Base-by-base conservation (phyloP, 495 filamentous ascomycete genomes). In the Pyrenula massariospora region DNA sequence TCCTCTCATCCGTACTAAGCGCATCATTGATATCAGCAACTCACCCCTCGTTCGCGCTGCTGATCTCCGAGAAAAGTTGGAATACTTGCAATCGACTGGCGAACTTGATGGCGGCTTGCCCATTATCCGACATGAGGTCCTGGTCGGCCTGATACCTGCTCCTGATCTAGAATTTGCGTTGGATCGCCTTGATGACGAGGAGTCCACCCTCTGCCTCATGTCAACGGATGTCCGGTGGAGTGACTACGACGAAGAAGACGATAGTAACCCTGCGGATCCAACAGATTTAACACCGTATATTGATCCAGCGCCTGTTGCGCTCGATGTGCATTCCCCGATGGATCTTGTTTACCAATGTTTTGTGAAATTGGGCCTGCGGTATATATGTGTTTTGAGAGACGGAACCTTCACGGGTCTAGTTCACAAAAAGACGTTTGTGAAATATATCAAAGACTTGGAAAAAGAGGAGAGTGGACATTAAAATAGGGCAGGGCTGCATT, bases 291-390 rank as follows among this genome's bases (percentile, higher is more conserved):
- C 88, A 10, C 83, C 79, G 0, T 96, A 83, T 65, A 95, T 98
- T 70, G 93, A 98, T 68, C 89, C 89, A 2, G 86, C 92, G 22
- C 93, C 93, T 1, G 75, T 98, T 15, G 82, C 91, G 5, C 73
- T 98, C 22, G 93, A 97, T 65, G 85, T 94, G 24, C 81, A 86
- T 63, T 91, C 86, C 1, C 90, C 93, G 1, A 93, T 98, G 77
- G 92, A 98, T 67, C 67, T 97, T 54, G 93, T 96, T 47, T 96
- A 95, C 60, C 92, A 98, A 66, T 95, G 89, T 62, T 98, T 97
- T 71, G 89, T 89, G 49, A 98, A 98, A 68, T 73, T 98, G 19
- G 93, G 93, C 1, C 67, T 98, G 58, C 77, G 93, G 56, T 97
- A 96, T 68, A 84, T 98, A 49, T 97, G 93, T 70, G 91, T 95